phyloP scores from a whole-genome alignment of 2,329 filamentous ascomycete species.

The Penicillium glabrum region DNA sequence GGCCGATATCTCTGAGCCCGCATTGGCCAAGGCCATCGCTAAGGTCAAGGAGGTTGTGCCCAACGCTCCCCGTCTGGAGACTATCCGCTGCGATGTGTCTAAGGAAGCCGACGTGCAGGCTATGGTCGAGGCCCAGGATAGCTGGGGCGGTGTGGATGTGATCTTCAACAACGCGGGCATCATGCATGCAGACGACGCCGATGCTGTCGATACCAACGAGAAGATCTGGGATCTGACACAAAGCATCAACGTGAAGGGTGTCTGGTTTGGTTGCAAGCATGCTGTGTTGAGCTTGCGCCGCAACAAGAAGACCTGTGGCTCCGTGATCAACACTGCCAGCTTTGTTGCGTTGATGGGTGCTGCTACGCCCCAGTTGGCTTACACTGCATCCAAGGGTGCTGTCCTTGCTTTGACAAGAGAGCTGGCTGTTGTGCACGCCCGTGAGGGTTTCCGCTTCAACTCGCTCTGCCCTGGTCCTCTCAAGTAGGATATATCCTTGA shows the following conservation, averaged over 20 bases:
- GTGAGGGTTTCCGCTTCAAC: conserved; percentile 89
- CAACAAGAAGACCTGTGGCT: conserved; percentile 74
- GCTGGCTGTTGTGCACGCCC: conserved; percentile 85
- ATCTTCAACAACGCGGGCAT: conserved; percentile 98
- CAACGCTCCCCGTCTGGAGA: conserved; percentile 24
- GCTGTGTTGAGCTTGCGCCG: conserved; percentile 78
- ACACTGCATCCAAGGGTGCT: conserved; percentile 91
- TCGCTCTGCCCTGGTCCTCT: conserved; percentile 84
- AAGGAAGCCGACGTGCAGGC: conserved; percentile 77
- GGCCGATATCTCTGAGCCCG: conserved; percentile 77
- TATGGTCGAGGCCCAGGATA: conserved; percentile 71
- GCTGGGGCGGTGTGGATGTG: conserved; percentile 84
- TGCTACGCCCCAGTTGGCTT: conserved; percentile 85
- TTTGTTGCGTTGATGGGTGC: conserved; percentile 85
- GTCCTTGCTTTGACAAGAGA: conserved; percentile 88
- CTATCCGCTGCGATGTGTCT: conserved; percentile 66
- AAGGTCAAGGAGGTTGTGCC: conserved; percentile 76
- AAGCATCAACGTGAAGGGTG: conserved; percentile 93
- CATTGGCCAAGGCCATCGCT: conserved; percentile 71
- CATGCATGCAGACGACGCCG: conserved; percentile 82
- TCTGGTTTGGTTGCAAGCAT: conserved; percentile 96
- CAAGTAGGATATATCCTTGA: conserved; percentile 53
- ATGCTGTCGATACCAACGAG: conserved; percentile 81
- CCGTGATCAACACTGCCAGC: conserved; percentile 89
- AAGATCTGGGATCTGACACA: conserved; percentile 93